Conservation (phyloP, 2,329 filamentous ascomycete species). For the Thielaviopsis punctulata region DNA sequence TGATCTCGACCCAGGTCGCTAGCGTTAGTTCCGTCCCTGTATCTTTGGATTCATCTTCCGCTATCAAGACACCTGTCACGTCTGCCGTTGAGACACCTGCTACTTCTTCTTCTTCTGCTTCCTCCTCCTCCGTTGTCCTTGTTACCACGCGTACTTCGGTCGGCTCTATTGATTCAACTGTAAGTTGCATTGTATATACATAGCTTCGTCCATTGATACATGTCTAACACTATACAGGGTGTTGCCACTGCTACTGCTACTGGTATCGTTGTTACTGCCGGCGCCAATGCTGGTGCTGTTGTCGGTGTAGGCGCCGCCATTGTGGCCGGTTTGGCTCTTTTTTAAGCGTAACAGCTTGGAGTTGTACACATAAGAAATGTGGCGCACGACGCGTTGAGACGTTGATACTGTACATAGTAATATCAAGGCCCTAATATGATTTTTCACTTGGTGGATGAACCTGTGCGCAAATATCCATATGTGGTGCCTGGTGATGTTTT, state of each 20-base stretch:
- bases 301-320: constrained; percentile 5
- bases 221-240: neutral
- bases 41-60: neutral
- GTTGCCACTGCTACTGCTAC: neutral
- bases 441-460: neutral
- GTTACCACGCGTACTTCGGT: neutral
- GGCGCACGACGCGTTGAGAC: neutral
- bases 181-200: neutral
- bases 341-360: neutral
- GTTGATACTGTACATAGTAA: neutral
- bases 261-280: constrained; percentile 5
- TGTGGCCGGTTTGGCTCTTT: constrained; percentile 4
- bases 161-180: constrained; percentile 1
- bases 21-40: neutral
- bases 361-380: neutral
- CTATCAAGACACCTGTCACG: neutral
- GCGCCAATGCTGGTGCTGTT: constrained; percentile 1
- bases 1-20: neutral
- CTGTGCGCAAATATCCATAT: neutral
- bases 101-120: neutral
- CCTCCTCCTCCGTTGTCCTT: neutral
- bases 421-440: neutral
- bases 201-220: neutral
- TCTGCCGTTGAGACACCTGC: neutral
- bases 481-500: neutral